Conservation (phyloP, 768 basidiomycete species). For the Rhizopogon rudus region DNA sequence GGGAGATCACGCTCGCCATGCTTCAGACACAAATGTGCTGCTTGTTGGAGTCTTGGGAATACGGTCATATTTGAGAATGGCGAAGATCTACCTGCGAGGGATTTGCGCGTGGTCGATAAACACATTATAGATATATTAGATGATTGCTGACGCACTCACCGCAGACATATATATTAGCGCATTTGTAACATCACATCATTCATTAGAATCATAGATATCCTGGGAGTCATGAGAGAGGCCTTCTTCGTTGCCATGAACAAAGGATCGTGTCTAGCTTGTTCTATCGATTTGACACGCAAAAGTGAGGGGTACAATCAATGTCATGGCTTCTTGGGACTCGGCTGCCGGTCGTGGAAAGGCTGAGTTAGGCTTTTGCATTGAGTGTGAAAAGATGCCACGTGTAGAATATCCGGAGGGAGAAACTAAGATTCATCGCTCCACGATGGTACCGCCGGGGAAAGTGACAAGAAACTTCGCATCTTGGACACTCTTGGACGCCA, state of each 20-base stretch:
- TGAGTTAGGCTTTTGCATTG: too few relatives aligned
- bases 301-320: not conserved
- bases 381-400: not conserved
- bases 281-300: not conserved
- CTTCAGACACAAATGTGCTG: conserved; percentile 20
- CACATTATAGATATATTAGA: not conserved
- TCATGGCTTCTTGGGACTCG: not conserved
- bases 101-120: not conserved
- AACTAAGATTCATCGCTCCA: not conserved
- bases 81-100: not conserved
- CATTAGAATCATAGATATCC: not conserved
- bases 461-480: not conserved
- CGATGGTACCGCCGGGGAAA: not conserved
- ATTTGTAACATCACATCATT: not conserved
- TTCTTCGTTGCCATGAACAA: not conserved
- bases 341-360: too few relatives aligned
- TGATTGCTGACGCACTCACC: not conserved
- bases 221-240: not conserved
- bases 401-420: not conserved
- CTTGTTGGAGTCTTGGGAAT: conserved; percentile 16
- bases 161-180: not conserved
- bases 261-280: not conserved
- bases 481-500: not conserved
- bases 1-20: conserved; percentile 7
- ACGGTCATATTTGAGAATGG: not conserved